phyloP scores from a whole-genome alignment of 768 basidiomycete genomes.

The Lactifluus echinatus region DNA sequence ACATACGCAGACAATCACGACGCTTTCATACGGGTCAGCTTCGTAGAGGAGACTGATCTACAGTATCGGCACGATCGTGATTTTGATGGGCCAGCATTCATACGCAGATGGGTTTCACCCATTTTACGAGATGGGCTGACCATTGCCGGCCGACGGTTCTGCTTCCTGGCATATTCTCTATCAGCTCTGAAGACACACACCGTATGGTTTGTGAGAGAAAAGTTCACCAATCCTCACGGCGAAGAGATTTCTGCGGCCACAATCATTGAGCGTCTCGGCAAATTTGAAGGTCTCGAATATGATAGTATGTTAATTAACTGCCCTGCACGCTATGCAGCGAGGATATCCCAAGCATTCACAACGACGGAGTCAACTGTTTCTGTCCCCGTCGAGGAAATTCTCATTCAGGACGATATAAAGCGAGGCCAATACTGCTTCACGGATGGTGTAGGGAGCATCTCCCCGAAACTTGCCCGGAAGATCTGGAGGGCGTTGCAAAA shows the following conservation, averaged over 20 bases:
- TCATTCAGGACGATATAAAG: conserved; percentile 40
- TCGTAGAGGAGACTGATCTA: conserved; percentile 49
- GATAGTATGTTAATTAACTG: conserved; percentile 45
- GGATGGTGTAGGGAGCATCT: conserved; percentile 64
- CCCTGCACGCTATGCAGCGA: conserved; percentile 62
- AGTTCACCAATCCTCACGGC: conserved; percentile 34
- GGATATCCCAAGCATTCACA: conserved; percentile 68
- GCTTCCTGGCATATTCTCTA: conserved; percentile 65
- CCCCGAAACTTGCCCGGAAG: conserved; percentile 41
- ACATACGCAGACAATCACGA: conserved; percentile 39
- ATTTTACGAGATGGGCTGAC: conserved; percentile 38
- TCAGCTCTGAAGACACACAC: conserved; percentile 56
- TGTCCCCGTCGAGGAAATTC: conserved; percentile 32
- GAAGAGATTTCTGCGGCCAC: conserved; percentile 31
- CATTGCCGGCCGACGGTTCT: conserved; percentile 47
- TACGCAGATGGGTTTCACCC: conserved; percentile 39
- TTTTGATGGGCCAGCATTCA: conserved; percentile 43
- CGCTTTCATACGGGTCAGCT: conserved; percentile 54
- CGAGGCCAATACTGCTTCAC: conserved; percentile 44
- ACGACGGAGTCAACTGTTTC: conserved; percentile 55
- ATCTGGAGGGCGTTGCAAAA: conserved; percentile 37
- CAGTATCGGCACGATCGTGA: conserved; percentile 50
- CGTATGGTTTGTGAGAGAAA: conserved; percentile 52
- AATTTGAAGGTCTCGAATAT: conserved; percentile 39
- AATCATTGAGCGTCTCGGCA: conserved; percentile 50